These are phyloP conservation scores for Botrytis aclada DNA, from an alignment of 2,329 filamentous ascomycete species.

Conservation along the genomic window DNA sequence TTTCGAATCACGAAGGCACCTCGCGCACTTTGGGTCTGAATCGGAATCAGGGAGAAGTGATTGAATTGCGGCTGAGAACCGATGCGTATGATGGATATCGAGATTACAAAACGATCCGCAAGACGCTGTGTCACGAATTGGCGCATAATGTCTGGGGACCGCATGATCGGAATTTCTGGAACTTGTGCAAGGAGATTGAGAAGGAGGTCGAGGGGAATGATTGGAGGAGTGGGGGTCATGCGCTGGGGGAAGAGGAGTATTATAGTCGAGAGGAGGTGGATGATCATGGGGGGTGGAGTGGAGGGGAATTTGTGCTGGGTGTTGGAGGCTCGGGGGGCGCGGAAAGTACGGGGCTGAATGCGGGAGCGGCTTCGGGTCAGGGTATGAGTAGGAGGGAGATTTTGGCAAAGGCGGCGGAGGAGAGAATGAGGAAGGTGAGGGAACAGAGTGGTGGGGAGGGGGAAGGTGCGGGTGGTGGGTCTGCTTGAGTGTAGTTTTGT, in stretches of 20 bases:
- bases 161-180: slow-evolving; percentile 88
- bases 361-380: slow-evolving; percentile 29
- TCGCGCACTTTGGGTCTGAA: slow-evolving; percentile 82
- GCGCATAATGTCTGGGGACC: slow-evolving; percentile 85
- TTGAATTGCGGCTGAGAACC: slow-evolving; percentile 86
- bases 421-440: slow-evolving; percentile 40
- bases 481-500: not conserved
- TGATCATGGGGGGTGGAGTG: slow-evolving; percentile 74
- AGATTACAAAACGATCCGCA: slow-evolving; percentile 87
- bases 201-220: slow-evolving; percentile 77
- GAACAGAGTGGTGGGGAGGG: slow-evolving; percentile 26
- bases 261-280: slow-evolving; percentile 49
- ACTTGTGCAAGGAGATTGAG: slow-evolving; percentile 82
- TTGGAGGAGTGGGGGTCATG: slow-evolving; percentile 69
- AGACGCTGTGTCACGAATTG: slow-evolving; percentile 91
- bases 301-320: slow-evolving; percentile 74
- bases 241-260: slow-evolving; percentile 58
- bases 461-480: not conserved
- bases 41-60: slow-evolving; percentile 81
- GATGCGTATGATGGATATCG: slow-evolving; percentile 92
- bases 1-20: slow-evolving; percentile 65
- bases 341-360: slow-evolving; percentile 35
- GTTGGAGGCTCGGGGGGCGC: slow-evolving; percentile 46
- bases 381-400: slow-evolving; percentile 69
- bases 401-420: slow-evolving; percentile 70